Evolutionary conservation across 2,329 filamentous ascomycete species (phyloP).

Genomic region (Xylariaceae sp.): DNA sequence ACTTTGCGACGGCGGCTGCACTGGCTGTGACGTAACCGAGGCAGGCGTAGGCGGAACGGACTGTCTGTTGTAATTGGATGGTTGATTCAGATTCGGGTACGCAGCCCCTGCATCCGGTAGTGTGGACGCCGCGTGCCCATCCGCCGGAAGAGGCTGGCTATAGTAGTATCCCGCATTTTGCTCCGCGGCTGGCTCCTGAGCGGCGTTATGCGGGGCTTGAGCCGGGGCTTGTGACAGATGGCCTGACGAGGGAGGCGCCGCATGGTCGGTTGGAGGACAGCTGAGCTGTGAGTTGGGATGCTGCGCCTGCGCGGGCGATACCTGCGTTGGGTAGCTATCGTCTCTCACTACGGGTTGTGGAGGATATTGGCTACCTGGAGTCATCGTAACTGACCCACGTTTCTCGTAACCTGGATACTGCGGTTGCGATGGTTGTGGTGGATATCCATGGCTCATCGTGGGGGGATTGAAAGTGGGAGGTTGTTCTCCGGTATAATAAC

Average conservation of each 20-base stretch:
- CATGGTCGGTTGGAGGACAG: conserved; percentile 31
- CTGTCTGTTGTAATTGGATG: conserved; percentile 41
- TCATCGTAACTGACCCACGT: conserved; percentile 37
- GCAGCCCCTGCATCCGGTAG: conserved; percentile 44
- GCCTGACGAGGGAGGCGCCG: conserved; percentile 21
- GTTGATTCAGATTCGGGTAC: conserved; percentile 50
- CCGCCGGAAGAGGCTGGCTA: conserved; percentile 36
- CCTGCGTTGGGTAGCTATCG: conserved; percentile 48
- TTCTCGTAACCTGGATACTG: conserved; percentile 44
- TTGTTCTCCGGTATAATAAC: conserved; percentile 72
- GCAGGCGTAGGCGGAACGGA: conserved; percentile 38
- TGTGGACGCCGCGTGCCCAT: conserved; percentile 36
- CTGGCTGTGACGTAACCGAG: conserved; percentile 27
- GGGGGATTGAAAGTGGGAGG: conserved; percentile 44
- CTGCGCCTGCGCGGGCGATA: conserved; percentile 36
- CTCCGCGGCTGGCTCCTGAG: conserved; percentile 38
- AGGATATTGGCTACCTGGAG: conserved; percentile 41
- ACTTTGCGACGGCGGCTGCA: conserved; percentile 16
- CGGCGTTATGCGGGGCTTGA: conserved; percentile 28
- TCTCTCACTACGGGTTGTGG: conserved; percentile 44
- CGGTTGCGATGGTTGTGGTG: conserved; percentile 40
- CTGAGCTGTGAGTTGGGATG: conserved; percentile 32
- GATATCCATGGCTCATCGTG: conserved; percentile 50
- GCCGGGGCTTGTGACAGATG: conserved; percentile 28
- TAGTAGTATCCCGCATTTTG: conserved; percentile 58